Evolutionary conservation across 768 basidiomycete genomes (phyloP), one percentile per base, ranked within the genome.

Genomic region (Podaxis sp.): DNA sequence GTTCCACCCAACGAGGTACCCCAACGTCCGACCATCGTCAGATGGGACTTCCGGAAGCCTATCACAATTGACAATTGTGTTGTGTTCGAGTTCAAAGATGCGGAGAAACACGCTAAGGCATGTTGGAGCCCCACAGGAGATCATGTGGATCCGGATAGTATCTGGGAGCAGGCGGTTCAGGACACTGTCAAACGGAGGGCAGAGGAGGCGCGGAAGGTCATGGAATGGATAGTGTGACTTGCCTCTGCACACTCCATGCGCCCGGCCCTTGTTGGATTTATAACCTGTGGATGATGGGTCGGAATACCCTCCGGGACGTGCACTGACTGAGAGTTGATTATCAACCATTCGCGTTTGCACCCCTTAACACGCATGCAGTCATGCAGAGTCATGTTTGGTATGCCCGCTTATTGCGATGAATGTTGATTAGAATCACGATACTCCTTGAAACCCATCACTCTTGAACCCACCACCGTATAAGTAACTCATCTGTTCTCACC

Each of bases 1-100:
- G 75, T 93, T 22, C 93, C 94, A 4, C 96, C 96, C 0, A 84
- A 91, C 61, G 79, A 83, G 15, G 84, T 95, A 9, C 87, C 92
- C 19, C 74, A 84, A 7, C 82, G 87, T 52, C 92, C 96, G 0
- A 83, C 86, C 1, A 79, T 96, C 2, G 82, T 92, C 24, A 81
- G 94, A 51, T 99, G 96, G 97, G 88, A 94, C 67, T 82, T 84
- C 17, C 71, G 72, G 2, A 74, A 74, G 40, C 87, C 89, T 2
- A 71, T 99, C 22, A 78, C 81, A 26, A 76, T 84, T n/a, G 88
- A 91, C 42, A 99, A 99, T 72, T 86, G 90, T 61, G 92, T 96
- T 11, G 88, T 95, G 2, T 87, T 98, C 76, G 92, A 94, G 61
- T 73, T 81, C 59, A 80, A 78, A 55, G 93, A 97, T 59, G 91